Percentiles rank a stretch among this genome's conserved stretches.
Evolutionary conservation across 345 rosid genomes (phyloP).

Genomic region (Eucalyptus tenuipes): DNA sequence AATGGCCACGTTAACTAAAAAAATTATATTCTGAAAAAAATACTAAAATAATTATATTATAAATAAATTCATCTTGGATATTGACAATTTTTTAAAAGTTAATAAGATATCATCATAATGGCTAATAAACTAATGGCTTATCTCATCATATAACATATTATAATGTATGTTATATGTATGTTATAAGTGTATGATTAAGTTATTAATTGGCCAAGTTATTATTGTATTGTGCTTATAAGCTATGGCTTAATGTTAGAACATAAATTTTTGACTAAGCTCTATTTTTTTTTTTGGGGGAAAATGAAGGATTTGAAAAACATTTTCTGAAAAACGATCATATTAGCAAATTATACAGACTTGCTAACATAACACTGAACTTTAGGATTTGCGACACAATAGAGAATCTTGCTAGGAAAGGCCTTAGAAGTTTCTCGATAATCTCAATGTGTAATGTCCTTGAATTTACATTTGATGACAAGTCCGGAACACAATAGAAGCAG

Average conservation of each 20-base stretch:
- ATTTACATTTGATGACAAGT: not conserved
- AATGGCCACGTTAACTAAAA: not conserved
- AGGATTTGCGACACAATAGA: not conserved
- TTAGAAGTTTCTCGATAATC: not conserved
- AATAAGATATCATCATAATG: not conserved
- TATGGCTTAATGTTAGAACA: not conserved
- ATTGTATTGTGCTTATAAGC: not conserved
- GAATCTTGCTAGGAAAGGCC: not conserved
- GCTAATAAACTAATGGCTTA: not conserved
- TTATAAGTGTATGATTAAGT: not conserved
- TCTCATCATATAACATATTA: not conserved
- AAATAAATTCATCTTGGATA: not conserved
- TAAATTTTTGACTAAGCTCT: not conserved
- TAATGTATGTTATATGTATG: not conserved
- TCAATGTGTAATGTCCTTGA: not conserved
- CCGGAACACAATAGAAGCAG: not conserved
- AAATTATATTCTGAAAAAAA: not conserved
- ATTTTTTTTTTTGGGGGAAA: too few species aligned
- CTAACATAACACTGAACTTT: not conserved
- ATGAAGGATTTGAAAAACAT: not conserved
- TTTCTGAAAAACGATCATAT: too few species aligned
- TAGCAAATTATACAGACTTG: not conserved
- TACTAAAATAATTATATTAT: not conserved
- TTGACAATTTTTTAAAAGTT: not conserved
- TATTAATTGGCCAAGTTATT: not conserved